Evolutionary conservation across 306 rosid genomes (phyloP), one percentile per base, ranked within the genome.

Genomic region (Trifolium fragiferum): DNA sequence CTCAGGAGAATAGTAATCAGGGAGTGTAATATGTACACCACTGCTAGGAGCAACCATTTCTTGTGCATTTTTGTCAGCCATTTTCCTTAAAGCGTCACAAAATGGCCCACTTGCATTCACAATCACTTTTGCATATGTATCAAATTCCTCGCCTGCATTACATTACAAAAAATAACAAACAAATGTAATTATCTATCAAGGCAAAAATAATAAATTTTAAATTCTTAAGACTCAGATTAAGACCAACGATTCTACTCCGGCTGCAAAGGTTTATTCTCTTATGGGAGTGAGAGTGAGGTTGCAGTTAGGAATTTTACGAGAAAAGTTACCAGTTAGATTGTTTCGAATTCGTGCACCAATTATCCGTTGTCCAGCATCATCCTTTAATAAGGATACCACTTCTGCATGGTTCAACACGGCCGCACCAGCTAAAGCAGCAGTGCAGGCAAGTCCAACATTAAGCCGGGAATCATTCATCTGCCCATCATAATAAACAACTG

Each of bases 391-490:
- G 67, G 87, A 74, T 71, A 95, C 82, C 23, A 90, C 99, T 81
- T 95, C 98, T 0, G 98, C 99, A 78, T 95, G 96, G 82, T 95
- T 95, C 66, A 95, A 85, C 84, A 95, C 99, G 5, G 99, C 97
- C 5, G 99, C 99, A 77, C 99, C 99, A 82, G 97, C 96, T 76
- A 92, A 70, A 43, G 99, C 96, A 72, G 99, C 96, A 76, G 99
- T 88, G 65, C 93, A 92, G 18, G 96, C 99, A 82, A 95, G 79
- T 40, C 96, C 99, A 70, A 92, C 98, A 85, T 95, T 95, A 61
- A 95, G 86, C n/a, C 99, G 86, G 1, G 99, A 81, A 81, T 95
- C 99, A 80, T 95, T 95, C 99, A 95, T 95, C 88, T 95, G 99
- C 37, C 99, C 99, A 70, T 95, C 99, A 77, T 87, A 95, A 78